A percentile compares a stretch with the other conserved stretches of the same genome.
phyloP scores from a whole-genome alignment of 129 eudicot genomes.

The Chrysanthemum lavandulifolium region DNA sequence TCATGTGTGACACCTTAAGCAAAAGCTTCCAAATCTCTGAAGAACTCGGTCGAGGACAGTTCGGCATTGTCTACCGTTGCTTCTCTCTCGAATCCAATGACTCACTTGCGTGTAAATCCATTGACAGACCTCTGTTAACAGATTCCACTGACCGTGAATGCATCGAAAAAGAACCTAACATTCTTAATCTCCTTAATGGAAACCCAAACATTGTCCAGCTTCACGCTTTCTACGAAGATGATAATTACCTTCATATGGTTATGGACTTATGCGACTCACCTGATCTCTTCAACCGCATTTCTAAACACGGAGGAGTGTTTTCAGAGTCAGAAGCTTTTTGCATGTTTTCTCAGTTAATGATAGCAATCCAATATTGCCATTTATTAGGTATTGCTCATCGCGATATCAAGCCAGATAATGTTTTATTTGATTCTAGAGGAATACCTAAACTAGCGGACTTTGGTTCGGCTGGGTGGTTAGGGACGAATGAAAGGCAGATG shows the following conservation, averaged over 20 bases:
- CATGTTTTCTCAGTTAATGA: constrained; percentile 39
- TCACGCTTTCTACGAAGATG: constrained; percentile 58
- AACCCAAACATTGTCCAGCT: constrained; percentile 58
- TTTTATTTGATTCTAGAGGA: constrained; percentile 57
- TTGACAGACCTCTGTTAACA: constrained; percentile 50
- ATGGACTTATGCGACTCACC: constrained; percentile 60
- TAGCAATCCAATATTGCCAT: constrained; percentile 58
- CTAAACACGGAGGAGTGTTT: constrained; percentile 34
- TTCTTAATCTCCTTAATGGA: constrained; percentile 51
- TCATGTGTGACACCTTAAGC: constrained; percentile 55
- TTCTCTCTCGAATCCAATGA: constrained; percentile 46
- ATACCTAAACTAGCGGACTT: constrained; percentile 65
- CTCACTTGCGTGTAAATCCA: constrained; percentile 73
- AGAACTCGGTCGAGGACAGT: constrained; percentile 94
- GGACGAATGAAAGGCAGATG: constrained; percentile 26
- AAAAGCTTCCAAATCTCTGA: constrained; percentile 53
- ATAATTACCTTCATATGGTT: constrained; percentile 51
- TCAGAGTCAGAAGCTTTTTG: constrained; percentile 49
- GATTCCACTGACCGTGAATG: constrained; percentile 71
- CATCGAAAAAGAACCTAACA: constrained; percentile 67
- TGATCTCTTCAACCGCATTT: constrained; percentile 54
- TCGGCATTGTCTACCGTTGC: constrained; percentile 88
- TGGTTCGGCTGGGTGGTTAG: constrained; percentile 77
- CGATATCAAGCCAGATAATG: constrained; percentile 77
- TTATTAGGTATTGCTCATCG: constrained; percentile 63